Evolutionary conservation across 768 basidiomycete genomes (phyloP).

Genomic region (Naganishia onofrii): DNA sequence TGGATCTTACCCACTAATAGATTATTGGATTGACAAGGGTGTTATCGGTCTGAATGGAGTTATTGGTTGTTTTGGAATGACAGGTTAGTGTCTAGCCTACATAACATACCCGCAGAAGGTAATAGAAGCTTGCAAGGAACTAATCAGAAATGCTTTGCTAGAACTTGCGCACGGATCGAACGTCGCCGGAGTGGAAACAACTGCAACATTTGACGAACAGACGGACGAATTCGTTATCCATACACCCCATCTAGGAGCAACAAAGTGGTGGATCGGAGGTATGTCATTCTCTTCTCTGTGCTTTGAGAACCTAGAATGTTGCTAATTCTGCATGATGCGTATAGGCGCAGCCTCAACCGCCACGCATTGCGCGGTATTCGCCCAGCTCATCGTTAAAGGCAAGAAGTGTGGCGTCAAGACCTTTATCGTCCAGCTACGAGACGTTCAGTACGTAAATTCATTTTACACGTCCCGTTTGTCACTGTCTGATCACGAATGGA

Average conservation of each 20-base stretch:
- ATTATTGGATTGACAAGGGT: constrained; percentile 55
- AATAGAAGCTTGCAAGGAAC: not conserved
- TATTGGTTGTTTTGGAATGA: constrained; percentile 54
- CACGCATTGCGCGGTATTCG: constrained; percentile 55
- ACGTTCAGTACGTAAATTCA: constrained; percentile 38
- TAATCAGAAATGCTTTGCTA: not conserved
- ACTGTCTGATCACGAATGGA: not conserved
- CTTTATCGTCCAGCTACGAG: constrained; percentile 54
- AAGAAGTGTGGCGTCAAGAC: constrained; percentile 55
- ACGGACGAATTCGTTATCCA: constrained; percentile 56
- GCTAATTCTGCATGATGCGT: no score
- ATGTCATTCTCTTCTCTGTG: constrained; percentile 4
- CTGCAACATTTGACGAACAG: constrained; percentile 53
- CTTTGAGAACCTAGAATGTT: no score
- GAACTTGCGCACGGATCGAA: constrained; percentile 53
- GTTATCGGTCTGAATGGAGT: constrained; percentile 54
- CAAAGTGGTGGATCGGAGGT: constrained; percentile 58
- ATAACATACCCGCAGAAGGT: not conserved
- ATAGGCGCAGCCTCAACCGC: constrained; percentile 53
- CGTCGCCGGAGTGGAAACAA: constrained; percentile 56
- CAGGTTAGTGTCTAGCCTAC: constrained; percentile 24
- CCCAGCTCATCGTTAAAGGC: constrained; percentile 54
- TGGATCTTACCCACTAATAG: constrained; percentile 1
- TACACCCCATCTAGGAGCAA: constrained; percentile 54
- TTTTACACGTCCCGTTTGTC: not conserved